Evolutionary conservation across 2,329 filamentous ascomycete genomes (phyloP), one percentile per base, ranked within the genome.

Genomic region (Nemania sp.): DNA sequence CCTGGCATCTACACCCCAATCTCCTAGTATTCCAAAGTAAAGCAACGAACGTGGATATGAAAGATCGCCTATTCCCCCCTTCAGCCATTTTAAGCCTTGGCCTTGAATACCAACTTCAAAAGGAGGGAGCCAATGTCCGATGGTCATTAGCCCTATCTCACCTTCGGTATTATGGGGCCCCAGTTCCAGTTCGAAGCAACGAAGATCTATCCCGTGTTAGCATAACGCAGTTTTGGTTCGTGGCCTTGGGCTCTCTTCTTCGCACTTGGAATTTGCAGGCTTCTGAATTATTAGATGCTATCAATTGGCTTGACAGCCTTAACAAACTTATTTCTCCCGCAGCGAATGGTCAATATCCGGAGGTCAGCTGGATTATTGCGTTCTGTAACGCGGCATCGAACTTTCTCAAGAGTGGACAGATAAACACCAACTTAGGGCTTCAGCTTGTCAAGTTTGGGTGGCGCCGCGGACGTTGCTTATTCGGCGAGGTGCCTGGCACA

Each of bases 141-240:
- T 66, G 64, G 64, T 66, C 64, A 22, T 35, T 66, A 24, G 51
- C 64, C 5, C 58, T 66, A 4, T 62, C 57, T 2, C 57, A 66
- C 27, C 58, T 66, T 20, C 57, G 58, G 2, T 53, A 66, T 27
- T 66, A 66, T 32, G 64, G 64, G 6, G 64, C 51, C 13, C 64
- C 64, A n/a, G 52, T 66, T 24, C 5, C 45, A n/a, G 57, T 57
- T 3, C 38, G 58, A 22, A 57, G 64, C 26, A 53, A 62, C 45
- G 51, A 35, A 11, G 64, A 66, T 11, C 41, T 51, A 20, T 35
- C 43, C 6, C 57, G 58, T n/a, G 53, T 66, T 15, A 62, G n/a
- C 22, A 55, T 62, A 29, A n/a, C 29, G n/a, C 51, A 66, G 15
- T 49, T 66, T 20, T 62, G 52, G 52, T 32, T 56, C 2, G 64